Base-by-base conservation (phyloP, 2,329 filamentous ascomycete species). In the Diaporthe longicolla region DNA sequence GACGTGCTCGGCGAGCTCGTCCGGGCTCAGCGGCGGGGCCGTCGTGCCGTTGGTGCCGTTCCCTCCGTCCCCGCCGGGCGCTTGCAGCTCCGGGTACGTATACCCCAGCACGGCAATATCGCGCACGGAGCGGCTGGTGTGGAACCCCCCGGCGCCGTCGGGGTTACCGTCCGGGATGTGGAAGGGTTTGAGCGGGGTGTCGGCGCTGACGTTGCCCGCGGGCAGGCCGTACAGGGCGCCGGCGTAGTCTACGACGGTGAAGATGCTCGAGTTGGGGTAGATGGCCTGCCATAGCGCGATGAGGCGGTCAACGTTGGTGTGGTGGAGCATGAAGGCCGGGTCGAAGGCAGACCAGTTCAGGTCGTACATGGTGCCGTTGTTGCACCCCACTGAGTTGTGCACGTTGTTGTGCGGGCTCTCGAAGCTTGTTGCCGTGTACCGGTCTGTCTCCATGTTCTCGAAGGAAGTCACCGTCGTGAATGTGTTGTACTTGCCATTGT, bases 1-100 rank as follows among this genome's bases (percentile, higher is more conserved):
- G 52, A 94, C 84, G 79, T 93, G 93, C 76, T 89, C 88, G 45
- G 86, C 85, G 65, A 94, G 80, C 78, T 92, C 85, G 76, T 90
- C 85, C 5, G 89, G 82, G 8, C 87, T 87, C 81, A 91, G 45
- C 45, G 61, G 35, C 13, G 11, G 4, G 11, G 24, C 7, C 26
- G 7, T 15, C 13, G 45, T 54, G n/a, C n/a, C 9, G 24, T 43
- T 63, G n/a, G 45, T 7, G 11, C 5, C 52, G 10, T n/a, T 89
- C 45, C 85, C 87, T 65, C 89, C 88, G 73, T 79, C 77, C 63
- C 78, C 74, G 32, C 24, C 7, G 24, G 3, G 35, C 4, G 32
- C 9, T 10, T 57, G 57, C 17, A 73, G 79, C 71, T 83, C 82
- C 10, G 79, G 79, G 74, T 84, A 84, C 19, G 81, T 82, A 76